Conservation (phyloP, 495 filamentous ascomycete genomes). For the Penicillium pancosmium region DNA sequence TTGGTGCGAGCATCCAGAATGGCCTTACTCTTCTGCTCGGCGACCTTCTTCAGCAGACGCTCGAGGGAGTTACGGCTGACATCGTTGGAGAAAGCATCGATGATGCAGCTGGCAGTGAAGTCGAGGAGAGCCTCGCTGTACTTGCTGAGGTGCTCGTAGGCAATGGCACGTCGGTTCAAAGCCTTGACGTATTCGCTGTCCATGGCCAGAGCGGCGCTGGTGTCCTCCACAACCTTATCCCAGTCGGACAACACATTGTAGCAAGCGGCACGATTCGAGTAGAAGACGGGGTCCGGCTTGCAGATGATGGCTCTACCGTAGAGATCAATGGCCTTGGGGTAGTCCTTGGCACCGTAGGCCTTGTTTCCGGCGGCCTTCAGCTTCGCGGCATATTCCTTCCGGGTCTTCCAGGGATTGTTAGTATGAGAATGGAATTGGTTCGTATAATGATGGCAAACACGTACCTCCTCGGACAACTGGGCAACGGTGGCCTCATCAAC, state of each 20-base stretch:
- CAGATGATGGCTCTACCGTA: slow-evolving; percentile 96
- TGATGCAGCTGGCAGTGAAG: slow-evolving; percentile 98
- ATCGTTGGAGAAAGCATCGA: slow-evolving; percentile 93
- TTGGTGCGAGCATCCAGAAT: slow-evolving; percentile 79
- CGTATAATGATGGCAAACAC: slow-evolving; percentile 9
- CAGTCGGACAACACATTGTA: slow-evolving; percentile 90
- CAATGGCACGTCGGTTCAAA: slow-evolving; percentile 90
- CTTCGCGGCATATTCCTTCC: slow-evolving; percentile 83
- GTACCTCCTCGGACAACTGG: slow-evolving; percentile 66
- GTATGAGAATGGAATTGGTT: background rate
- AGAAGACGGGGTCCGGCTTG: slow-evolving; percentile 97
- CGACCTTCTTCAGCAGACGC: slow-evolving; percentile 93
- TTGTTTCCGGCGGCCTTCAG: slow-evolving; percentile 96
- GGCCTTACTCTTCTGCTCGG: slow-evolving; percentile 84
- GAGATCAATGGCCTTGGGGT: slow-evolving; percentile 85
- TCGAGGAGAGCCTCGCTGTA: slow-evolving; percentile 95
- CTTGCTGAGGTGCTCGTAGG: slow-evolving; percentile 88
- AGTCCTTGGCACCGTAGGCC: slow-evolving; percentile 91
- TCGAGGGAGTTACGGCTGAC: slow-evolving; percentile 86
- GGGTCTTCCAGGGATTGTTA: slow-evolving; percentile 35
- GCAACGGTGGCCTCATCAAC: slow-evolving; percentile 79
- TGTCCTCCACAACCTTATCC: slow-evolving; percentile 97
- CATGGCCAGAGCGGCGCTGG: slow-evolving; percentile 87
- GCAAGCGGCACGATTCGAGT: slow-evolving; percentile 97
- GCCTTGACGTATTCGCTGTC: slow-evolving; percentile 98